Evolutionary conservation across 805 yeast genomes (phyloP).

Genomic region (Sugiyamaella lignohabitans): DNA sequence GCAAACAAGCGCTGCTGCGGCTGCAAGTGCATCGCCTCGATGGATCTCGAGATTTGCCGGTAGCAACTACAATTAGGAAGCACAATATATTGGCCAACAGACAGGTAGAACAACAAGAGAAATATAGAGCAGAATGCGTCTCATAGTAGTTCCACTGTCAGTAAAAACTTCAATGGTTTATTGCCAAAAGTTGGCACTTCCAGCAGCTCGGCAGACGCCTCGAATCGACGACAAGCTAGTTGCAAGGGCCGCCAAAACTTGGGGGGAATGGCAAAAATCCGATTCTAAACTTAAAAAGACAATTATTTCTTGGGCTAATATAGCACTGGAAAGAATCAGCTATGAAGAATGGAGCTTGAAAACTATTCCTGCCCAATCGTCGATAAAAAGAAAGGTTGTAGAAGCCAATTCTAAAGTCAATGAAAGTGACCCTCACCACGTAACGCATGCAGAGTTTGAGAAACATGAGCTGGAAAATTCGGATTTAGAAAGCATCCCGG

Average conservation of each 20-base stretch:
- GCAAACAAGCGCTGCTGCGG: too few relatives aligned
- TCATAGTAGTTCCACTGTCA: conserved; percentile 70
- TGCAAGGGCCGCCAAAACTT: conserved; percentile 46
- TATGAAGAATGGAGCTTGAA: conserved; percentile 74
- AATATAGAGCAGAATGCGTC: conserved; percentile 46
- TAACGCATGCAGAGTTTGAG: conserved; percentile 15
- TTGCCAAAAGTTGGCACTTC: conserved; percentile 49
- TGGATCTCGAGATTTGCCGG: too few relatives aligned
- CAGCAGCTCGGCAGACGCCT: conserved; percentile 32
- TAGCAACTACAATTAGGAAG: too few relatives aligned
- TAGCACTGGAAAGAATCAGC: conserved; percentile 56
- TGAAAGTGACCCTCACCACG: conserved; percentile 14
- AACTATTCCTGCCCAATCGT: conserved; percentile 64
- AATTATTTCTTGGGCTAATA: conserved; percentile 49
- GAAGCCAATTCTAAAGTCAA: conserved; percentile 11
- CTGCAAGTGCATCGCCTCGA: too few relatives aligned
- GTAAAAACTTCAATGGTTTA: conserved; percentile 53
- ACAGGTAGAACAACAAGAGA: too few relatives aligned
- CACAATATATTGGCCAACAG: too few relatives aligned
- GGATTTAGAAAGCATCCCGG: conserved; percentile 26
- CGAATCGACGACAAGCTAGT: conserved; percentile 40
- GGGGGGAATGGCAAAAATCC: conserved; percentile 58
- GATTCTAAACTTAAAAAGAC: conserved; percentile 49
- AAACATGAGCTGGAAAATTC: conserved; percentile 18
- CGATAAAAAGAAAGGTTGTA: conserved; percentile 42